Evolutionary conservation across 1,139 yeast genomes (phyloP).

Genomic region (Hanseniaspora gamundiae): DNA sequence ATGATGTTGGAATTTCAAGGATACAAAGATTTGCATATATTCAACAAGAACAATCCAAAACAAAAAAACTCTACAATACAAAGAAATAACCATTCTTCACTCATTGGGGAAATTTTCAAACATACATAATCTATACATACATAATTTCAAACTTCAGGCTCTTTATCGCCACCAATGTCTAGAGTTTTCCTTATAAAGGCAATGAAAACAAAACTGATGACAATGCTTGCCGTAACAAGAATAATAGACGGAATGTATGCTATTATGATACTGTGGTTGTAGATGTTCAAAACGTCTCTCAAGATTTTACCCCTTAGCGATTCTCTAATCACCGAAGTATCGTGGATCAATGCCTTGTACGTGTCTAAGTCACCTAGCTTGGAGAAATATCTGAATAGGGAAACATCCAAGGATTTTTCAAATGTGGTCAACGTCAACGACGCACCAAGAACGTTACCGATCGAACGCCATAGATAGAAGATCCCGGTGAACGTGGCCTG

Average conservation of each 20-base stretch:
- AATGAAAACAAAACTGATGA: conserved; percentile 5
- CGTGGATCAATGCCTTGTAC: conserved; percentile 21
- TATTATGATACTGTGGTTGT: conserved; percentile 16
- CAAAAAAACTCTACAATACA: background rate
- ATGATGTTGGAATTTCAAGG: background rate
- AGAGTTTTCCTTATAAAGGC: background rate
- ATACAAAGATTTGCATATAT: background rate
- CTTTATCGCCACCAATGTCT: background rate
- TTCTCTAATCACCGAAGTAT: conserved; percentile 26
- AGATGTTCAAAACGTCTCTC: conserved; percentile 16
- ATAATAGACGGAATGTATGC: conserved; percentile 21
- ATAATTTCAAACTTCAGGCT: background rate
- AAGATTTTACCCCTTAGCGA: conserved; percentile 21
- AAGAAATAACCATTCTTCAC: background rate
- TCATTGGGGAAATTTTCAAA: background rate
- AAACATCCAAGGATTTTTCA: conserved; percentile 21
- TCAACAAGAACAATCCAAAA: background rate
- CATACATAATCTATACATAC: too few relatives aligned
- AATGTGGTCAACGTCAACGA: conserved; percentile 32
- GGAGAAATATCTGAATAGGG: conserved; percentile 22
- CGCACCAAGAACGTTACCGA: conserved; percentile 37
- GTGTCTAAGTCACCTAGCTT: conserved; percentile 20
- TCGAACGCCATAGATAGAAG: conserved; percentile 34
- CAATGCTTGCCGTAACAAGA: conserved; percentile 13
- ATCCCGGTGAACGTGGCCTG: conserved; percentile 29